Base-by-base conservation (phyloP, 257 asterid species). In the Schizonepeta tenuifolia region DNA sequence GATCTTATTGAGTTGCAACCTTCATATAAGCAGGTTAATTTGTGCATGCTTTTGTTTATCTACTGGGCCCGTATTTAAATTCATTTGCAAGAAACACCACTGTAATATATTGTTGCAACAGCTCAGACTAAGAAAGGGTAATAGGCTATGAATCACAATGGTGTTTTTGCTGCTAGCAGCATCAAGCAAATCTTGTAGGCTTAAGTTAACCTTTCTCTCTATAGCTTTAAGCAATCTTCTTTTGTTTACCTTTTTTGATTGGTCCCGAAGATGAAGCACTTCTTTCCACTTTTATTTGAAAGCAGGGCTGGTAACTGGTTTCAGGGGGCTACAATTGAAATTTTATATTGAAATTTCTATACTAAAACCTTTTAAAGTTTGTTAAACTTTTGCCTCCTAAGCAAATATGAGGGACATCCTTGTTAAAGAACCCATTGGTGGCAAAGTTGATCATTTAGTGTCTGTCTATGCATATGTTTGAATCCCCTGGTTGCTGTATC, bases 1-100 rank as follows among this genome's bases (percentile, higher is more conserved):
- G 99, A 94, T 88, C 97, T 94, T 69, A 94, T 95, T 79, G 99
- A 95, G 91, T 83, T 95, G 77, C 98, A 95, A 74, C 99, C 99
- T 35, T 90, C 99, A 72, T 95, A 95, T 79, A 90, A 90, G 66
- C 99, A 95, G 94, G 99, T 87, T 60, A 38, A 54, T 70, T 71
- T 36, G 7, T 46, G 41, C 57, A 15, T 22, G 15, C 22, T 44
- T 60, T 18, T 18, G 12, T 70, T 38, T 47, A 49, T 74, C 60
- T 46, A 36, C n/a, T 24, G 21, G 28, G 69, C 65, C 70, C 10
- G 18, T 47, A 36, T 75, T 65, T 70, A 24, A 56, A 14, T 56
- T 63, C 55, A 53, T 53, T 35, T 49, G 46, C 62, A 28, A 44
- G 69, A 57, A 53, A 44, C 62, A 15, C 70, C 22, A 44, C 35